A percentile compares a stretch with the other conserved stretches of the same genome.
Evolutionary conservation across 1,284 basidiomycete genomes (phyloP).

Genomic region (Melampsora abietis-canadensis): DNA sequence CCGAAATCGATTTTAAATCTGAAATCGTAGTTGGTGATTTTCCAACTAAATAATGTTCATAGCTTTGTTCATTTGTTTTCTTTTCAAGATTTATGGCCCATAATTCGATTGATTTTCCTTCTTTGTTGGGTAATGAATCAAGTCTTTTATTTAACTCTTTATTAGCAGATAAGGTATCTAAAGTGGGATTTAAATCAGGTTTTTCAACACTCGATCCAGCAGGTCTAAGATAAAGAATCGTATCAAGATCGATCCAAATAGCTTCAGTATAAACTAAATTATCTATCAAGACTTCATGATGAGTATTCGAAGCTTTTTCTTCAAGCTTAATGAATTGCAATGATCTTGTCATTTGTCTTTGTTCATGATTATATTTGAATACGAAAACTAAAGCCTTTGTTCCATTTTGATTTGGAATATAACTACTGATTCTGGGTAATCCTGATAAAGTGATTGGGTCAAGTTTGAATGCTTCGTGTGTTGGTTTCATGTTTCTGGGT

Average conservation of each 20-base stretch:
- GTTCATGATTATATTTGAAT: constrained; percentile 12
- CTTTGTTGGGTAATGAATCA: background rate
- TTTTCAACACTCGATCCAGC: background rate
- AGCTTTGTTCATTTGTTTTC: background rate
- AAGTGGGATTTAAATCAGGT: constrained; percentile 24
- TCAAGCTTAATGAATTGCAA: constrained; percentile 19
- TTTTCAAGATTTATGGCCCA: constrained; percentile 19
- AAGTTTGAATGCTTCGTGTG: background rate
- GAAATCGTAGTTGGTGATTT: constrained; percentile 14
- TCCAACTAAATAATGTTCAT: constrained; percentile 13
- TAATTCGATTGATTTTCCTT: constrained; percentile 29
- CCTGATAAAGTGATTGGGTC: constrained; percentile 20
- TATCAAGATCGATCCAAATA: constrained; percentile 20
- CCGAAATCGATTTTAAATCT: constrained; percentile 14
- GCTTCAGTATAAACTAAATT: constrained; percentile 28
- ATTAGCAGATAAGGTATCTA: constrained; percentile 2
- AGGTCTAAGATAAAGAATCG: constrained; percentile 37
- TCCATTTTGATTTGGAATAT: constrained; percentile 21
- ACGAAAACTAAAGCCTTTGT: constrained; percentile 12
- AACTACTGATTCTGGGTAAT: constrained; percentile 3
- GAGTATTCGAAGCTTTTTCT: background rate
- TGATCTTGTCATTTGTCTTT: constrained; percentile 14
- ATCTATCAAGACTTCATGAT: background rate
- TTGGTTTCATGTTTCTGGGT: background rate
- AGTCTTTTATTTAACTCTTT: constrained; percentile 17